Conservation (phyloP, 306 rosid genomes). For the Mimosa bimucronata region DNA sequence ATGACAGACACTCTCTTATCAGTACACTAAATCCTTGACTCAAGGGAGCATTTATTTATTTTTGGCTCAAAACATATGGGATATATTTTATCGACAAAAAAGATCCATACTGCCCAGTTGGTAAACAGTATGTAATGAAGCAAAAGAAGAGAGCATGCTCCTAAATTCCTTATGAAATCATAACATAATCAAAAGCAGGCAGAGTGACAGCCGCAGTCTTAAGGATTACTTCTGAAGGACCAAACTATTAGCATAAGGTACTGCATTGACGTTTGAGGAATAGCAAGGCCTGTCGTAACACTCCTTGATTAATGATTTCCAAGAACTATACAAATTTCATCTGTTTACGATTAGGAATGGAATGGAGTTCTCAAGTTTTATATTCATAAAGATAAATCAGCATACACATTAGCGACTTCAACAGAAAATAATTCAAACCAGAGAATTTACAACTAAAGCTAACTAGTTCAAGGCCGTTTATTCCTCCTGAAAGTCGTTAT, state of each 20-base stretch:
- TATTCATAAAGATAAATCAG: constrained; percentile 2
- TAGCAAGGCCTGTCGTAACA: not conserved
- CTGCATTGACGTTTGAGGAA: not conserved
- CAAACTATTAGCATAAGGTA: not conserved
- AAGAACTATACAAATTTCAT: not conserved
- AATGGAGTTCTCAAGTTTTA: not conserved
- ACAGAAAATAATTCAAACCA: constrained; percentile 29
- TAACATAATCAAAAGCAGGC: too few relatives aligned
- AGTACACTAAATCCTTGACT: too few relatives aligned
- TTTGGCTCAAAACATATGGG: not conserved
- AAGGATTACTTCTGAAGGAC: not conserved
- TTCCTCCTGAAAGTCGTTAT: constrained; percentile 35
- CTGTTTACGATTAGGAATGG: constrained; percentile 2
- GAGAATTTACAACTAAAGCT: constrained; percentile 47
- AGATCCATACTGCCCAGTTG: not conserved
- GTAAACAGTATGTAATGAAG: not conserved
- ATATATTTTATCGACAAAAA: too few relatives aligned
- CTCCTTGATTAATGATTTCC: not conserved
- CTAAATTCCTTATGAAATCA: not conserved
- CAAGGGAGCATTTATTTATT: too few relatives aligned
- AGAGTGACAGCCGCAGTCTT: too few relatives aligned
- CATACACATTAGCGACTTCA: constrained; percentile 2
- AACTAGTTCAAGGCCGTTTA: constrained; percentile 22
- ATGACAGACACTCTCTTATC: too few relatives aligned
- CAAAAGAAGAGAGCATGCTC: not conserved